These are phyloP conservation scores for Colletotrichum salicis DNA, from an alignment of 2,329 filamentous ascomycete species.

Conservation along the genomic window DNA sequence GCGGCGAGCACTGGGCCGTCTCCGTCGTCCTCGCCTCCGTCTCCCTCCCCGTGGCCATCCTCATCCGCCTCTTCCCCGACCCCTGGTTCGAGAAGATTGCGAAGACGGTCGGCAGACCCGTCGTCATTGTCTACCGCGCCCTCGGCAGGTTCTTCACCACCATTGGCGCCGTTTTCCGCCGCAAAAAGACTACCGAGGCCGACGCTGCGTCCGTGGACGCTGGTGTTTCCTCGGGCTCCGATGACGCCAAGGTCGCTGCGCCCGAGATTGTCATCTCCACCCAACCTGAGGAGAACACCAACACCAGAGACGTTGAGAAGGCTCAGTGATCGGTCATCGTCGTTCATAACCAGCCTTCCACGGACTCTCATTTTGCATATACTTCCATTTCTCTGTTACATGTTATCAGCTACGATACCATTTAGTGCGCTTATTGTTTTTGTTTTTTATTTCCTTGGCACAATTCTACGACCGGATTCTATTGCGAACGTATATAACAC, in stretches of 20 bases:
- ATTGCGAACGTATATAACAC: conserved; percentile 2
- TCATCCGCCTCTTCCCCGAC: conserved; percentile 63
- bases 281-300: conserved; percentile 12
- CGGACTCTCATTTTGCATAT: neutral
- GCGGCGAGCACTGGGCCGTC: conserved; percentile 65
- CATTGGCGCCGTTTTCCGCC: conserved; percentile 22
- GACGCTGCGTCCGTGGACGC: conserved; percentile 17
- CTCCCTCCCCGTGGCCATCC: conserved; percentile 60
- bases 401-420: conserved; percentile 20
- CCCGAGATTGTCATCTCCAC: conserved; percentile 28
- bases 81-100: conserved; percentile 86
- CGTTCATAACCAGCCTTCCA: neutral
- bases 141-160: conserved; percentile 41
- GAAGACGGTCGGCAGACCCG: conserved; percentile 98
- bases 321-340: neutral
- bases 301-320: conserved; percentile 24
- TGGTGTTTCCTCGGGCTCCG: neutral
- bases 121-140: conserved; percentile 81
- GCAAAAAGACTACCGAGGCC: conserved; percentile 13
- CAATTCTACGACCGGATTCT: conserved; percentile 25
- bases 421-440: conserved; percentile 9
- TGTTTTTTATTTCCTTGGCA: neutral
- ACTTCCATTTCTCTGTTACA: neutral
- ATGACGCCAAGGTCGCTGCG: conserved; percentile 16
- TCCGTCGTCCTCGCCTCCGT: conserved; percentile 60